Evolutionary conservation across 805 yeast species (phyloP).

Genomic region (Teunomyces panamensis): DNA sequence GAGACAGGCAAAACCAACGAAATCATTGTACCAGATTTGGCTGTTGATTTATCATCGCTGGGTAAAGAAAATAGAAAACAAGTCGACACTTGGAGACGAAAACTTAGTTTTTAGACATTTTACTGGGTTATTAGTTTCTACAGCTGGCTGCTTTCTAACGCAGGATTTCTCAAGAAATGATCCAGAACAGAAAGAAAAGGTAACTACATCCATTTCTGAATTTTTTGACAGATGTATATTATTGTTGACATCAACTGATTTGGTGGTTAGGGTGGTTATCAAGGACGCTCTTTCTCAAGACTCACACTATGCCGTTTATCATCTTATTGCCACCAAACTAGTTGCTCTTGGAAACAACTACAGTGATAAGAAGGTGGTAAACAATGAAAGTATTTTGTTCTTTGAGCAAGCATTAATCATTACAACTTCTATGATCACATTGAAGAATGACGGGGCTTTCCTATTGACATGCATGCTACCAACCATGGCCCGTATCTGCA

Average conservation of each 20-base stretch:
- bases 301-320: constrained; percentile 56
- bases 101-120: constrained; percentile 57
- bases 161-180: constrained; percentile 23
- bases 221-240: constrained; percentile 52
- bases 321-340: constrained; percentile 46
- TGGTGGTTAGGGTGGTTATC: constrained; percentile 63
- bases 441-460: constrained; percentile 35
- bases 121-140: constrained; percentile 70
- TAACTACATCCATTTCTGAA: constrained; percentile 37
- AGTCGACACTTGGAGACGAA: constrained; percentile 30
- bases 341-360: constrained; percentile 34
- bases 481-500: constrained; percentile 23
- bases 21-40: constrained; percentile 40
- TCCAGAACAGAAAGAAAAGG: constrained; percentile 23
- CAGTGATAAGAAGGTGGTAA: constrained; percentile 20
- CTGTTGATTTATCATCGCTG: constrained; percentile 50
- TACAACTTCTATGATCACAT: constrained; percentile 36
- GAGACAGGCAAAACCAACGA: constrained; percentile 34
- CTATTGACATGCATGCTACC: constrained; percentile 31
- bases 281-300: constrained; percentile 70
- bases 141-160: constrained; percentile 59
- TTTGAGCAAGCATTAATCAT: constrained; percentile 51
- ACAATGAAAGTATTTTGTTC: constrained; percentile 33
- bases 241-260: constrained; percentile 46
- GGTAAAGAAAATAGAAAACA: constrained; percentile 31